Conservation (phyloP, 2,329 filamentous ascomycete genomes). For the Cladosporium sp. region DNA sequence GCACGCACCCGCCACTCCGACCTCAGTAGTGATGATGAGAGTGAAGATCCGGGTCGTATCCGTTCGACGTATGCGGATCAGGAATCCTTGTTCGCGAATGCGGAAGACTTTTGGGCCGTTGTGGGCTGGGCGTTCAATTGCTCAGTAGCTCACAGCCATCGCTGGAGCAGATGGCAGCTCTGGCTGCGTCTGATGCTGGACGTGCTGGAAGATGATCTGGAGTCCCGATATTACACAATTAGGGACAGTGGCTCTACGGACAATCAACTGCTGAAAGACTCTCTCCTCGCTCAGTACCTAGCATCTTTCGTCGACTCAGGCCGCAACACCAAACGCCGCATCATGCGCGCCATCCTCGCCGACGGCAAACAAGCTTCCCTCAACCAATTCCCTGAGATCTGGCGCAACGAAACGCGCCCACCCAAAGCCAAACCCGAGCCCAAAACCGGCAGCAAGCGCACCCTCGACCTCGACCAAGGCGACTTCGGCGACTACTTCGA, state of each 20-base stretch:
- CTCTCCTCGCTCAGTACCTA: conserved; percentile 58
- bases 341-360: conserved; percentile 62
- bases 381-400: conserved; percentile 59
- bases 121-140: conserved; percentile 94
- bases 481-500: conserved; percentile 33
- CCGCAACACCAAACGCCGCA: conserved; percentile 41
- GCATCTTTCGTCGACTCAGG: conserved; percentile 34
- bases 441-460: conserved; percentile 48
- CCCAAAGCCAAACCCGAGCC: conserved; percentile 46
- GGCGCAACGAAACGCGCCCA: conserved; percentile 56
- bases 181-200: conserved; percentile 79
- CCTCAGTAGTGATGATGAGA: conserved; percentile 31
- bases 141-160: conserved; percentile 61
- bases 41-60: conserved; percentile 45
- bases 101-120: conserved; percentile 81
- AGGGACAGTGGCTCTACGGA: background rate
- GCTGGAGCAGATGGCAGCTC: conserved; percentile 75
- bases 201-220: conserved; percentile 54
- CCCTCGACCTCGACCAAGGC: conserved; percentile 48
- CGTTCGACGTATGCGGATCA: conserved; percentile 55
- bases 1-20: conserved; percentile 16
- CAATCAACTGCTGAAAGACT: conserved; percentile 38
- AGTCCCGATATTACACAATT: conserved; percentile 18
- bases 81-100: conserved; percentile 65
- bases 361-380: conserved; percentile 51